Evolutionary conservation across 129 eudicot genomes (phyloP), one percentile per base, ranked within the genome.

Genomic region (Mikania micrantha): DNA sequence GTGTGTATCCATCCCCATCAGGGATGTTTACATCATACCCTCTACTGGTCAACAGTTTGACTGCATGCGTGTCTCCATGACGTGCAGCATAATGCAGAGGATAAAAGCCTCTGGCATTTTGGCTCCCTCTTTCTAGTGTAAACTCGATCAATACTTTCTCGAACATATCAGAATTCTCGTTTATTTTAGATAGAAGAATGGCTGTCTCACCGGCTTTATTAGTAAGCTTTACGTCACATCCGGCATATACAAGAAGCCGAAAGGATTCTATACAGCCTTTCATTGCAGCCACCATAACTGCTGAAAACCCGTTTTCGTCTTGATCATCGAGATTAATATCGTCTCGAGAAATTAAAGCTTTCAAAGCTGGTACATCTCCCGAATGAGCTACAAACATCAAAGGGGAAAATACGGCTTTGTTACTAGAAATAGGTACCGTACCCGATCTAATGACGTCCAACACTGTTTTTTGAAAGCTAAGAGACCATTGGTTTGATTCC

Each of bases 51-150:
- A 93, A 73, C 67, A 86, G 50, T 70, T 72, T 76, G 21, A 82
- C 92, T 15, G 96, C 91, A 1, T 78, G 85, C 58, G 71, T 11
- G 64, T 93, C 95, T 6, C 96, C 96, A 28, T 76, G 83, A 15
- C 92, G 87, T 57, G 98, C 96, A 6, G 98, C 98, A 25, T 82
- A 85, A 35, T 93, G 98, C 4, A 93, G 73, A 2, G 96, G 95
- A 31, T 80, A 79, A 71, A 93, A 84, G 12, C 98, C 95, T 79
- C 85, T 84, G 4, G 86, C 77, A 24, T 70, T 79, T 25, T 80
- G 82, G 64, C 79, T 86, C 7, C 82, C 92, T 45, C 80, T 84
- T 12, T 85, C 95, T 8, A 88, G 82, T 17, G 98, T 86, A 64
- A 74, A 88, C 49, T 88, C 95, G 6, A 88, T 83, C 84, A 93